phyloP scores from a whole-genome alignment of 208 protist species.

The Sergeia podlipaevii region DNA sequence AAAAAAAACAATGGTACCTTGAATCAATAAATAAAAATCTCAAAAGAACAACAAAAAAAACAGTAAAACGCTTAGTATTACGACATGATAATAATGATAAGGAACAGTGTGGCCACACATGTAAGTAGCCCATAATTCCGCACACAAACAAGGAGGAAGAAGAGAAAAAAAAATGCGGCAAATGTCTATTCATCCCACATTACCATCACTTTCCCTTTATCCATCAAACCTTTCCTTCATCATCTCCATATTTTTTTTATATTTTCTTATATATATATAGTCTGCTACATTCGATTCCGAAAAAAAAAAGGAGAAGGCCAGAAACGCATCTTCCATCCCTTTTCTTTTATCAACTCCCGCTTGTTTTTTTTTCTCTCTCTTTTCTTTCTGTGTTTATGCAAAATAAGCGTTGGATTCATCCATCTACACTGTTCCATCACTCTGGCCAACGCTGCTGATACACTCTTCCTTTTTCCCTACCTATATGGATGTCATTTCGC shows the following conservation, averaged over 20 bases:
- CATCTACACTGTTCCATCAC: too few relatives aligned
- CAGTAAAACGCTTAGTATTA: too few relatives aligned
- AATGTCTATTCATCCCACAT: slow-evolving; percentile 3
- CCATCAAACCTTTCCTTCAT: slow-evolving; percentile 5
- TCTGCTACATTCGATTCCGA: slow-evolving; percentile 4
- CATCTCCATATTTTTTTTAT: slow-evolving; percentile 8
- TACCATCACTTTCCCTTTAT: slow-evolving; percentile 1
- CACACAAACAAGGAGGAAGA: too few relatives aligned
- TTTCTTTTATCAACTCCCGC: background rate
- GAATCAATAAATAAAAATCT: background rate
- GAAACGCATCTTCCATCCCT: background rate
- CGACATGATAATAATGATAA: too few relatives aligned
- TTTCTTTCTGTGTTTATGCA: too few relatives aligned
- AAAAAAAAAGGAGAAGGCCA: slow-evolving; percentile 5
- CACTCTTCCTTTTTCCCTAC: too few relatives aligned
- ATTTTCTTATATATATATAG: slow-evolving; percentile 1
- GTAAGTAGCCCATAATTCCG: too few relatives aligned
- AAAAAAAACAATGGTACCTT: slow-evolving; percentile 1
- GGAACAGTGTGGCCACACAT: too few relatives aligned
- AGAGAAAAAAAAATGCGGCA: background rate
- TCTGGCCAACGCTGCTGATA: too few relatives aligned
- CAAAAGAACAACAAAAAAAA: slow-evolving; percentile 2
- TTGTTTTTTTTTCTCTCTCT: background rate
- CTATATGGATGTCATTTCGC: too few relatives aligned
- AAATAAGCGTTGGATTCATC: too few relatives aligned